Conservation (phyloP, 2,329 filamentous ascomycete genomes). For the Lasiodiplodia hormozganensis region DNA sequence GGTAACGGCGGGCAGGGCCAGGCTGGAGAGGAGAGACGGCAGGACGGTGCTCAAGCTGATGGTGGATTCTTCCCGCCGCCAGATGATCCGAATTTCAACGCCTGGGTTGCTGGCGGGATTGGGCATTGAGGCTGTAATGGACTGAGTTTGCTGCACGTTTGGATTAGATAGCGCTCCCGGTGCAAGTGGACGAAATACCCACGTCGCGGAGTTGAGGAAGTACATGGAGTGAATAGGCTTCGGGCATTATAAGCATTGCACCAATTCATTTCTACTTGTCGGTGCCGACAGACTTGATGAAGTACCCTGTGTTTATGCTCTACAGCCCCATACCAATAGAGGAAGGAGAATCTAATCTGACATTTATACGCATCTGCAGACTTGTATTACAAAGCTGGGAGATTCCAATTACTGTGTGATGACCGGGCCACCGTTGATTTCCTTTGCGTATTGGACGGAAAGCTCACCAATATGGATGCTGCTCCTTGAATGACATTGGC, state of each 20-base stretch:
- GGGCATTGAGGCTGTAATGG: conserved; percentile 56
- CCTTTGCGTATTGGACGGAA: neutral
- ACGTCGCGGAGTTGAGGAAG: neutral
- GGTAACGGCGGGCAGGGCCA: conserved; percentile 11
- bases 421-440: neutral
- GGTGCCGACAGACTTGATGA: neutral
- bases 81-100: conserved; percentile 70
- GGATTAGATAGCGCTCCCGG: neutral
- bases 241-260: neutral
- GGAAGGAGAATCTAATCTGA: neutral
- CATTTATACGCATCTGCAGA: neutral
- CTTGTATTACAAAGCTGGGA: neutral
- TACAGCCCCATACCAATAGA: neutral
- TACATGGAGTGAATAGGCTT: neutral
- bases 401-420: neutral
- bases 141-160: neutral
- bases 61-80: conserved; percentile 69
- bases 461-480: neutral
- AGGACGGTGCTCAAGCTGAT: conserved; percentile 47
- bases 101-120: conserved; percentile 73
- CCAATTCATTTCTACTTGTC: neutral
- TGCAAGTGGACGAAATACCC: neutral
- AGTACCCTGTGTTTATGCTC: neutral
- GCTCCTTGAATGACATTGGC: neutral
- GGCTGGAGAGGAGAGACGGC: conserved; percentile 45